Evolutionary conservation across 108 stramenopile genomes (phyloP), one percentile per base, ranked within the genome.

Genomic region (Pseudonitzschia multiseries): DNA sequence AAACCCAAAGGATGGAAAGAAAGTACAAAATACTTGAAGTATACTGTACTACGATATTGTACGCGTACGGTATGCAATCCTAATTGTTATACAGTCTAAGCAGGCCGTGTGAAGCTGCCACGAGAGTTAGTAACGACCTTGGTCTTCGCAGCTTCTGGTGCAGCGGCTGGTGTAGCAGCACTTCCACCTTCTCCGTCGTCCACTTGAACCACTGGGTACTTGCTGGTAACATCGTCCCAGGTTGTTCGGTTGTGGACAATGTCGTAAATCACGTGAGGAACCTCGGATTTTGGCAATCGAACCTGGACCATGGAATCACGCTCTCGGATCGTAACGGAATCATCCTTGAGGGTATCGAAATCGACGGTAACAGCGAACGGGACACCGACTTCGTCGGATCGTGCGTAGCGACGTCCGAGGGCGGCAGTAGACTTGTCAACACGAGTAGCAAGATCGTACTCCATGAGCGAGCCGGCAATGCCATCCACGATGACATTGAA

Each of bases 301-400:
- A 97, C 90, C 84, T 99, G 99, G 24, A 84, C 73, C 81, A 84
- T 96, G 48, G 94, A 95, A 83, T 99, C 98, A 53, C 99, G 89
- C 75, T 99, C 99, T 43, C 99, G 91, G 43, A 99, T 83, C 28
- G 99, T 99, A 4, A 99, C 98, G 31, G 94, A 87, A 43, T 87
- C 84, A 78, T 96, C 96, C 12, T 62, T 72, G 51, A 96, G 72
- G 24, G 97, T 94, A 66, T 99, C 88, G 73, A 98, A 98, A 83
- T 99, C 99, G 36, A 99, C 96, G 0, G 99, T 99, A 32, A 99
- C 92, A 43, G 94, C 98, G 81, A 98, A 99, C 14, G 98, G 98
- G 36, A 97, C 89, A 72, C 99, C 99, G 41, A 99, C 68, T 86
- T 99, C 99, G 78, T 99, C 99, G n/a, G 92, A 78, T 63, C 99